phyloP scores from a whole-genome alignment of 768 basidiomycete genomes.

The Tephrocybe rancida region DNA sequence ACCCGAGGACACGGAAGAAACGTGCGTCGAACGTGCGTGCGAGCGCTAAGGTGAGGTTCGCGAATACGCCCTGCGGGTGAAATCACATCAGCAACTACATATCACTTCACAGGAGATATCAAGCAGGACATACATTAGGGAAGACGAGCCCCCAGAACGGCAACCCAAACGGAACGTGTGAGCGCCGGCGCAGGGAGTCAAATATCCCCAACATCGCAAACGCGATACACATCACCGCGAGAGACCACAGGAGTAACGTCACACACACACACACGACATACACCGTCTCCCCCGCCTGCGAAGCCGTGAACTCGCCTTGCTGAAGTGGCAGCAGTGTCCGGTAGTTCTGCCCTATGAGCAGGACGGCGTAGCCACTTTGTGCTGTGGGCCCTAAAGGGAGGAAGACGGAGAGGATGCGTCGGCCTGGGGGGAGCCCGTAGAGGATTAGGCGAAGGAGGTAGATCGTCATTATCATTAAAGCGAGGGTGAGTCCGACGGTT shows the following conservation, averaged over 20 bases:
- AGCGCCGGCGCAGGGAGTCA: slow-evolving; percentile 37
- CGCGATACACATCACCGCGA: slow-evolving; percentile 65
- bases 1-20: slow-evolving; percentile 60
- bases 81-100: neutral
- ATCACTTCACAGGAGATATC: neutral
- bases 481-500: slow-evolving; percentile 55
- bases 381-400: slow-evolving; percentile 77
- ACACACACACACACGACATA: slow-evolving; percentile 47
- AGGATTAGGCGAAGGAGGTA: slow-evolving; percentile 64
- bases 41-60: slow-evolving; percentile 61
- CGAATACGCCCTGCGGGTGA: slow-evolving; percentile 58
- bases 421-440: slow-evolving; percentile 48
- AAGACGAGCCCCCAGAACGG: slow-evolving; percentile 73
- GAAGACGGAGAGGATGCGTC: slow-evolving; percentile 58
- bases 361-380: slow-evolving; percentile 61
- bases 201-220: slow-evolving; percentile 55
- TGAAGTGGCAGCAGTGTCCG: slow-evolving; percentile 33
- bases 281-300: slow-evolving; percentile 38
- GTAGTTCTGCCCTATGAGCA: slow-evolving; percentile 57
- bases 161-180: slow-evolving; percentile 51
- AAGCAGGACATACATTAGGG: slow-evolving; percentile 55
- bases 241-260: slow-evolving; percentile 59
- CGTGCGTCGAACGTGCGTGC: slow-evolving; percentile 48
- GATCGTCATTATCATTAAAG: slow-evolving; percentile 67
- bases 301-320: slow-evolving; percentile 31